These are phyloP conservation scores for Aspergillus ochraceus DNA, from an alignment of 2,329 filamentous ascomycete species.

Conservation along the genomic window DNA sequence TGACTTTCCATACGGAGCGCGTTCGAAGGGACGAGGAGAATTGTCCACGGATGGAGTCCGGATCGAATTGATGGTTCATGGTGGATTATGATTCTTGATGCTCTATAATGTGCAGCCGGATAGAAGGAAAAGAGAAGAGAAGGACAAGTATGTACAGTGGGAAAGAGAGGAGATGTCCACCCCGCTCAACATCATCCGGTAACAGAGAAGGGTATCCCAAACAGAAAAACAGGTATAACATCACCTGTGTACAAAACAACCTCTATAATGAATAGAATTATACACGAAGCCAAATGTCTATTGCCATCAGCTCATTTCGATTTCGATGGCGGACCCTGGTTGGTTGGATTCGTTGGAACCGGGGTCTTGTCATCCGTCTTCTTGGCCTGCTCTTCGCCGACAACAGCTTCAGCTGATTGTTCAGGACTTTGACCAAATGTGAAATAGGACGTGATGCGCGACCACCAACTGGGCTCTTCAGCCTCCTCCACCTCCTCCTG, in stretches of 20 bases:
- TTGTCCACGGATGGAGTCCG: conserved; percentile 3
- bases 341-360: neutral
- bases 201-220: conserved; percentile 19
- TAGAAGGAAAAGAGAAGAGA: neutral
- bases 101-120: neutral
- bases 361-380: neutral
- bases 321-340: neutral
- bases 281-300: neutral
- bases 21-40: conserved; percentile 45
- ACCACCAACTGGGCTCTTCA: conserved; percentile 33
- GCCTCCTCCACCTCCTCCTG: conserved; percentile 26
- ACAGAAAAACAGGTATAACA: conserved; percentile 7
- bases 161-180: conserved; percentile 5
- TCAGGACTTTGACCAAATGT: conserved; percentile 23
- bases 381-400: conserved; percentile 6
- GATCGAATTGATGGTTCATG: conserved; percentile 5
- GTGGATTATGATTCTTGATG: neutral
- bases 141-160: conserved; percentile 1
- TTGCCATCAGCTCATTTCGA: conserved; percentile 4
- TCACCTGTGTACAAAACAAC: neutral
- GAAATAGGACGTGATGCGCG: conserved; percentile 35
- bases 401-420: conserved; percentile 11
- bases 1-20: conserved; percentile 37
- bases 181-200: neutral
- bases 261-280: neutral